phyloP scores from a whole-genome alignment of 2,329 filamentous ascomycete species.

The Penicillium concentricum region DNA sequence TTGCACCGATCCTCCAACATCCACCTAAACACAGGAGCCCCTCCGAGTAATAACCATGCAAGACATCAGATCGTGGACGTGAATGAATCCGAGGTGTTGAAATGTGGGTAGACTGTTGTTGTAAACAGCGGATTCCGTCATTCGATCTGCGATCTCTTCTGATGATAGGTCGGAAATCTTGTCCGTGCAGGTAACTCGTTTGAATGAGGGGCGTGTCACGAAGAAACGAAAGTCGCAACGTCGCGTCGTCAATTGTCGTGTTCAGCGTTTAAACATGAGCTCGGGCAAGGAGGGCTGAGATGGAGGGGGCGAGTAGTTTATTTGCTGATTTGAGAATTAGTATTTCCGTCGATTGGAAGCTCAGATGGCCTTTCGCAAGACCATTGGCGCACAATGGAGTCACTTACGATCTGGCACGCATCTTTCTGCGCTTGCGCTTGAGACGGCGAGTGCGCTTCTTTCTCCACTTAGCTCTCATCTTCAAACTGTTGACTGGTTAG shows the following conservation, averaged over 20 bases:
- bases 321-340: slow-evolving; percentile 55
- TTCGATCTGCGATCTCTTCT: slow-evolving; percentile 19
- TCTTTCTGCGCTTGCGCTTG: slow-evolving; percentile 99
- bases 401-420: slow-evolving; percentile 90
- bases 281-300: slow-evolving; percentile 48
- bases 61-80: slow-evolving; percentile 30
- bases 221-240: slow-evolving; percentile 32
- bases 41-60: slow-evolving; percentile 28
- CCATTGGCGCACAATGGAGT: not conserved
- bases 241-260: slow-evolving; percentile 38
- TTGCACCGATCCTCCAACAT: slow-evolving; percentile 31
- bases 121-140: slow-evolving; percentile 34
- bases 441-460: slow-evolving; percentile 99
- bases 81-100: slow-evolving; percentile 31
- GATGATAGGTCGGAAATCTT: slow-evolving; percentile 15
- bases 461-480: slow-evolving; percentile 97
- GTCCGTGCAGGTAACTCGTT: slow-evolving; percentile 23
- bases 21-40: slow-evolving; percentile 35
- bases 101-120: slow-evolving; percentile 20
- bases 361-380: not conserved
- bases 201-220: slow-evolving; percentile 26
- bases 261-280: slow-evolving; percentile 41
- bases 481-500: slow-evolving; percentile 36
- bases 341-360: not conserved
- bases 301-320: slow-evolving; percentile 62